Base-by-base conservation (phyloP, 2,329 filamentous ascomycete species). In the Sarocladium kiliense region DNA sequence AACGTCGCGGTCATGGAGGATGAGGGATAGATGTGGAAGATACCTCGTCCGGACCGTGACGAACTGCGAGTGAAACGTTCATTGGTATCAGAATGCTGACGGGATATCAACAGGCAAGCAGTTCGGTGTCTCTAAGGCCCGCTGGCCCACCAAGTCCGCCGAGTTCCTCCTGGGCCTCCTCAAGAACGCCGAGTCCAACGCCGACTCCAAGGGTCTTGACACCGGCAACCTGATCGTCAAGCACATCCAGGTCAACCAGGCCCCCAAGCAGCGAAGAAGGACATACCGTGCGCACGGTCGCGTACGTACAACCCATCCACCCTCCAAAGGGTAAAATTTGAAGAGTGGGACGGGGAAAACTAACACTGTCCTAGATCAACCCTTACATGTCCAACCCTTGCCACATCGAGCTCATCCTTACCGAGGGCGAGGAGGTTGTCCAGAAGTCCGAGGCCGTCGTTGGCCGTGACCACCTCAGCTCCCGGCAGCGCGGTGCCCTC, bases 241-340 rank as follows among this genome's bases (percentile, higher is more conserved):
- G 90, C 95, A 97, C 89, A 99, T 99, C 81, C 94, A 99, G 84
- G 94, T 99, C 85, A 99, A 99, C 90, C 94, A 99, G 85, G 95
- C 94, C 68, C 94, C 94, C 72, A 97, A 97, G 88, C 93, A 97
- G 85, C 88, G 94, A 76, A 87, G 94, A 81, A 88, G 94, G 78
- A 99, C 94, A 74, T 99, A 99, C 89, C 92, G 94, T 87, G 95
- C 95, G 64, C 94, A 99, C 86, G 94, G 94, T 87, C 91, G 94
- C 84, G 93, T 97, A 95, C 71, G 92, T 91, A 36, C 53, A 53
- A n/a, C n/a, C 54, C 25, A 12, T 32, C 50, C 18, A 36, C 21
- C 21, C n/a, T n/a, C n/a, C n/a, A n/a, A n/a, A n/a, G n/a, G n/a
- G n/a, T n/a, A 14, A 39, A 39, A 10, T 9, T 14, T 39, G n/a